Base-by-base conservation (phyloP, 148 eudicot species). In the Spergularia marina region DNA sequence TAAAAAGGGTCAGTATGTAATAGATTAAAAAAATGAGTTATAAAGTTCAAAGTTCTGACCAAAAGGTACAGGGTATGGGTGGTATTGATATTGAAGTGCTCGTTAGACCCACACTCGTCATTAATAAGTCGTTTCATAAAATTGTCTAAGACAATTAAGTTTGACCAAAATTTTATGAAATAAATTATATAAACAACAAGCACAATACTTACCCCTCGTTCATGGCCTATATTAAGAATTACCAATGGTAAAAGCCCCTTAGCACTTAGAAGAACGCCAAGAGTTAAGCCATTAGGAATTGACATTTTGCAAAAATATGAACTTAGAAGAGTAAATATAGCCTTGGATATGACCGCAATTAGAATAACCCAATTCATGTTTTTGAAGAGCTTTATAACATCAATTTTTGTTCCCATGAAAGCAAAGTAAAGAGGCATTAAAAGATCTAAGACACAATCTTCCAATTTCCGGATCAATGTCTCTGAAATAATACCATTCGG, bases 351-450 rank as follows among this genome's bases (percentile, higher is more conserved):
- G 30, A 70, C 60, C 1, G 83, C 77, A 9, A 77, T 11, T 7
- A 79, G 6, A 4, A 81, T n/a, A 8, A 53, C n/a, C 52, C 71
- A 80, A 6, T 55, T 41, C 39, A 14, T n/a, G 2, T 58, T 17
- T 10, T 0, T 0, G 2, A 65, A 5, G 40, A 84, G 44, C 0
- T 0, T 1, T 8, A 15, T 21, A 7, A 82, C 6, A 47, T 86
- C 71, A 5, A 80, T 25, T 34, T 70, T 74, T 12, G 72, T 60
- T 60, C 85, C 87, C n/a, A 82, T 58, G 15, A 75, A 74, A 10
- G 74, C 82, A 71, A 73, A 86, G 71, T 81, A 89, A 1, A 83
- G 77, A 0, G 93, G 93, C 91, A 87, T 79, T 54, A 89, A 44
- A 21, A 87, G 25, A 12, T 83, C 88, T 71, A 69, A 15, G 10